Conservation (phyloP, 2,329 filamentous ascomycete species). For the Phyllosticta capitalensis region DNA sequence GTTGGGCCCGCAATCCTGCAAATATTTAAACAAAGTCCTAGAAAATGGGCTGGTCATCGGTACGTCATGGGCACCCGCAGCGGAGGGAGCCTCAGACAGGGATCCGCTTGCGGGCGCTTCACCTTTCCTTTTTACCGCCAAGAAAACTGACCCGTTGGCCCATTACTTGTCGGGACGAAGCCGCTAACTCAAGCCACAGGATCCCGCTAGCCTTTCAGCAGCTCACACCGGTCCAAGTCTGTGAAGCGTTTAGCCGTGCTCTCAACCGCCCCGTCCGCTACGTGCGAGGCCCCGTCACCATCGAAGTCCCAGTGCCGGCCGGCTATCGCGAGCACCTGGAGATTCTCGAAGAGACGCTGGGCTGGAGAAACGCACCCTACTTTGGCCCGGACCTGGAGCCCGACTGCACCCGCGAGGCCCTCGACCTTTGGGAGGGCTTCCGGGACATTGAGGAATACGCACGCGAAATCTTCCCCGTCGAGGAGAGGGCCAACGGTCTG, state of each 20-base stretch:
- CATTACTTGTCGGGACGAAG: background rate
- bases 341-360: conserved; percentile 50
- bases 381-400: conserved; percentile 52
- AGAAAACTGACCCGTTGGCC: background rate
- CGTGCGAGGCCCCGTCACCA: conserved; percentile 65
- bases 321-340: conserved; percentile 86
- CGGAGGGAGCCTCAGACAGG: background rate
- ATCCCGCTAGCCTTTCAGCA: conserved; percentile 88
- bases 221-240: conserved; percentile 74
- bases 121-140: background rate
- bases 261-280: conserved; percentile 72
- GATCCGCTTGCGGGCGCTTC: background rate
- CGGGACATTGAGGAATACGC: conserved; percentile 91
- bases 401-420: conserved; percentile 60
- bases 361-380: conserved; percentile 50
- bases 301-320: conserved; percentile 75
- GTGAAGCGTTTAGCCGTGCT: conserved; percentile 67
- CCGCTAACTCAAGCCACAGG: conserved; percentile 32
- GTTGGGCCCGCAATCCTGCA: conserved; percentile 86
- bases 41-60: conserved; percentile 71
- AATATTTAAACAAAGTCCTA: conserved; percentile 85
- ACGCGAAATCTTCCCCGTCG: conserved; percentile 82
- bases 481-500: conserved; percentile 87
- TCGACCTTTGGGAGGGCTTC: conserved; percentile 84
- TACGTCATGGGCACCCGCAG: conserved; percentile 24